Evolutionary conservation across 2,329 filamentous ascomycete genomes (phyloP).

Genomic region (Penicillium sclerotiorum): DNA sequence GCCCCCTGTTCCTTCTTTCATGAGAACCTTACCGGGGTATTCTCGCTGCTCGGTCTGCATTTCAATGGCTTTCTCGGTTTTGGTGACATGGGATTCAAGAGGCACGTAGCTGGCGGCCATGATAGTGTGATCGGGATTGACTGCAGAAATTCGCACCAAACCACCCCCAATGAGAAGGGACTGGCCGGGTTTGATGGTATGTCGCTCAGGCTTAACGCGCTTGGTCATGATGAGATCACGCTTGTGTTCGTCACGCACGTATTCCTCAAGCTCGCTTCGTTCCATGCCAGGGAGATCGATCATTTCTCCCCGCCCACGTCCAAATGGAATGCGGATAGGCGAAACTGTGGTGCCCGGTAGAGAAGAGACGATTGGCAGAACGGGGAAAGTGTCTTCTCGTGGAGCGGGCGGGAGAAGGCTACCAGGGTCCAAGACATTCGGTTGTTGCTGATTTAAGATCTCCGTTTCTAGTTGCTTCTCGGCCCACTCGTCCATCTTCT

Average conservation of each 20-base stretch:
- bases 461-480: conserved; percentile 30
- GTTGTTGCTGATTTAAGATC: conserved; percentile 15
- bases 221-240: conserved; percentile 75
- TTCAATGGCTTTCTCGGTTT: conserved; percentile 75
- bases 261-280: conserved; percentile 70
- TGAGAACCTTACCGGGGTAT: conserved; percentile 65
- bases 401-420: conserved; percentile 76
- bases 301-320: conserved; percentile 81
- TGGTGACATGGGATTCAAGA: conserved; percentile 73
- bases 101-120: conserved; percentile 87
- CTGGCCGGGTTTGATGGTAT: conserved; percentile 71
- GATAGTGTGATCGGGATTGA: conserved; percentile 65
- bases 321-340: conserved; percentile 90
- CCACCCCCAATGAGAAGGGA: conserved; percentile 84
- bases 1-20: conserved; percentile 58
- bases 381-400: conserved; percentile 72
- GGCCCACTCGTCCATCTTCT: conserved; percentile 39
- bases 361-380: conserved; percentile 82
- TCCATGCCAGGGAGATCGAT: conserved; percentile 88
- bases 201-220: conserved; percentile 72
- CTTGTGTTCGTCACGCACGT: conserved; percentile 68
- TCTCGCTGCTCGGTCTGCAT: conserved; percentile 68
- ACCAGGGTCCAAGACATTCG: conserved; percentile 29
- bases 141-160: conserved; percentile 82
- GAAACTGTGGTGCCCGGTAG: conserved; percentile 93